Evolutionary conservation across 2,329 filamentous ascomycete genomes (phyloP), one percentile per base, ranked within the genome.

Genomic region (Endocalyx cinctus): DNA sequence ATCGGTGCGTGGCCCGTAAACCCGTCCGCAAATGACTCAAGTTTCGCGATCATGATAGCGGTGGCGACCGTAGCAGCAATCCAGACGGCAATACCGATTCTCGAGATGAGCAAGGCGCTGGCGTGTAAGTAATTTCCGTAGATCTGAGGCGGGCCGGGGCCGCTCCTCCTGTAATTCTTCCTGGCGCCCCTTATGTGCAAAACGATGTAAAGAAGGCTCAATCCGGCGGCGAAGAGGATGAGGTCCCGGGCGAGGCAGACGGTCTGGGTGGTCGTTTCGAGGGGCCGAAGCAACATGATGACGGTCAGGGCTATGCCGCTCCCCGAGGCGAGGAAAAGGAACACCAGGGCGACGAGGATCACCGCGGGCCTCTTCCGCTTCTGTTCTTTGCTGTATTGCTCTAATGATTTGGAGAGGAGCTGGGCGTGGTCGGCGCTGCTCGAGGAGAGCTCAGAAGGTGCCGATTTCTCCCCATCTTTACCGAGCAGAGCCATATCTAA

Each of bases 181-280:
- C 50, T 36, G 2, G 53, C 51, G 6, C 46, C 55, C 14, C 43
- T 38, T 20, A 58, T 30, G 34, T 59, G 58, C 17, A 61, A 27
- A 11, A 33, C 39, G 6, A 53, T 47, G 16, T 59, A 57, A 4
- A 56, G 29, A 4, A 55, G 14, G 1, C 52, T 45, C 27, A 54
- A 35, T 1, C 32, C 29, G 3, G 47, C 46, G 10, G 54, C 51
- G 29, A 54, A 52, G 22, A 61, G 36, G 6, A 59, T 42, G 6
- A 58, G 39, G 28, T 57, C 50, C 10, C 57, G 48, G 10, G 56
- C 43, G 18, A 59, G 49, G 16, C 50, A 51, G 28, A 47, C 44
- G 5, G 44, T 39, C 25, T 45, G n/a, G 2, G 47, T 33, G n/a
- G n/a, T 36, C 2, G 47, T 34, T 11, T 46, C 42, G 18, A 41